Conservation (phyloP, 192 early-diverging fungal genomes). For the Spinellus fusiger region DNA sequence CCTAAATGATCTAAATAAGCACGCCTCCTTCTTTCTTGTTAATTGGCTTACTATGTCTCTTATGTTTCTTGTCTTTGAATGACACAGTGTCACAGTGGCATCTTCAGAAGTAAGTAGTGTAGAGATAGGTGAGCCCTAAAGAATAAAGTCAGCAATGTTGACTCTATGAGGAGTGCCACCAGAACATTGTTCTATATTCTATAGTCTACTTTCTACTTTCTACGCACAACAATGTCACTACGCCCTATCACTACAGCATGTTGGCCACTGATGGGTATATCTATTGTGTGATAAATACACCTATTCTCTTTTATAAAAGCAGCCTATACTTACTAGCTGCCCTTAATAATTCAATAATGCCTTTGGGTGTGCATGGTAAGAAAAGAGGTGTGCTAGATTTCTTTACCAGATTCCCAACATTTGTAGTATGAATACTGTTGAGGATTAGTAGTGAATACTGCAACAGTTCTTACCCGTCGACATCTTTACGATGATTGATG, state of each 20-base stretch:
- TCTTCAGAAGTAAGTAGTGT: constrained; percentile 73
- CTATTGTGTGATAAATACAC: neutral
- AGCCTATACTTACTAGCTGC: constrained; percentile 36
- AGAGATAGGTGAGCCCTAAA: constrained; percentile 75
- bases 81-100: constrained; percentile 95
- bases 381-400: constrained; percentile 75
- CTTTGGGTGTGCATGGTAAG: constrained; percentile 95
- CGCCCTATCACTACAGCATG: constrained; percentile 93
- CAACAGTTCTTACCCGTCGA: constrained; percentile 90
- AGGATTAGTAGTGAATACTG: neutral
- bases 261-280: constrained; percentile 72
- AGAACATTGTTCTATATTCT: no score
- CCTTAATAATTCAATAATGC: constrained; percentile 81
- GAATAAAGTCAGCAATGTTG: neutral
- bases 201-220: neutral
- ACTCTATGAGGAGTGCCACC: no score
- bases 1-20: constrained; percentile 9
- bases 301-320: constrained; percentile 14
- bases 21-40: neutral
- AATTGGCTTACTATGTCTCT: constrained; percentile 57
- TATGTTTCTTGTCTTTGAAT: constrained; percentile 75
- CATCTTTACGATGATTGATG: constrained; percentile 85
- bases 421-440: constrained; percentile 80
- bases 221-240: constrained; percentile 84
- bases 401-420: constrained; percentile 90